These are phyloP conservation scores for Rhizoclosmatium sp. DNA, from an alignment of 192 early-diverging fungal genomes.

Conservation along the genomic window DNA sequence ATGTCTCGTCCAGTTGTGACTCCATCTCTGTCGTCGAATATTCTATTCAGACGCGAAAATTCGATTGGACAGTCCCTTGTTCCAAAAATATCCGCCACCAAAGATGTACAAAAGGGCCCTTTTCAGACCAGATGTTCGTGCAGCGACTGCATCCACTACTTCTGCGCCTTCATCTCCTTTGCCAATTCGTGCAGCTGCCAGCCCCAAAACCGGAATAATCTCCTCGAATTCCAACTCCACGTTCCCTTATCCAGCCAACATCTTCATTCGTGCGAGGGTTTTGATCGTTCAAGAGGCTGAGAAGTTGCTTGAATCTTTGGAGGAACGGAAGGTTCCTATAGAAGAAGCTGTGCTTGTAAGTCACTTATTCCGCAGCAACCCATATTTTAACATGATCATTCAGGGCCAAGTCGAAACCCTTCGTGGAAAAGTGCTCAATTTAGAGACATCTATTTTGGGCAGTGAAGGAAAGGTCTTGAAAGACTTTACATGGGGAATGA, in stretches of 20 bases:
- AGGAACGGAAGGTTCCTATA: background rate
- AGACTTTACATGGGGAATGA: constrained; percentile 33
- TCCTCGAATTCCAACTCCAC: background rate
- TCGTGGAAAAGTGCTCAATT: background rate
- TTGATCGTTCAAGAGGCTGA: background rate
- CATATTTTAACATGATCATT: background rate
- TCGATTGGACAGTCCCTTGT: too few species aligned
- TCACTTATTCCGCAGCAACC: background rate
- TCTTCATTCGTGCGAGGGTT: background rate
- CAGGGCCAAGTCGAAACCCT: constrained; percentile 10
- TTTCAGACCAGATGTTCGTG: background rate
- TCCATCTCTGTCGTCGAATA: too few species aligned
- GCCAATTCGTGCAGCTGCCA: background rate
- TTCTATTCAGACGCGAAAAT: too few species aligned
- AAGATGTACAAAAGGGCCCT: background rate
- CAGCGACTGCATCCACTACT: background rate
- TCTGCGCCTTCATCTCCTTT: background rate
- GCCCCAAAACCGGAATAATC: background rate
- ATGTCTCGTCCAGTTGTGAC: too few species aligned
- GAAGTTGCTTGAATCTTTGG: background rate
- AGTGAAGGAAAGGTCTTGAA: background rate
- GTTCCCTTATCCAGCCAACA: constrained; percentile 15
- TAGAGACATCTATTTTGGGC: constrained; percentile 17
- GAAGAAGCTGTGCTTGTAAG: constrained; percentile 2
- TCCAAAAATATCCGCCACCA: background rate